phyloP scores from a whole-genome alignment of 768 basidiomycete species.

The Mycena olivaceomarginata region DNA sequence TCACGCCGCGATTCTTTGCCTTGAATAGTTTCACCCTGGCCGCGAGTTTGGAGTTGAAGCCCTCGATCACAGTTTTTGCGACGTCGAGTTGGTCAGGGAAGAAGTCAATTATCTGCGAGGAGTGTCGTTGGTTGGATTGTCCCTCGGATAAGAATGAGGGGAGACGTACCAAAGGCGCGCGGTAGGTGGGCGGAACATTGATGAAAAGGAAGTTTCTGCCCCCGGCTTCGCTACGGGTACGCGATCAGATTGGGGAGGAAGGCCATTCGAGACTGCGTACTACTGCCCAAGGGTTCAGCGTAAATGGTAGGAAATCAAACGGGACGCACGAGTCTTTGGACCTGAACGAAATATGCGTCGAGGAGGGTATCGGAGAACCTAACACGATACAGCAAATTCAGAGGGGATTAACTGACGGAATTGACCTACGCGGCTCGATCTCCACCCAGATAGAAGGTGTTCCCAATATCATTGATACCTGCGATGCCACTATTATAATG shows the following conservation, averaged over 20 bases:
- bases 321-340: conserved; percentile 67
- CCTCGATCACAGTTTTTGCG: conserved; percentile 68
- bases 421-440: conserved; percentile 67
- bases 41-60: conserved; percentile 71
- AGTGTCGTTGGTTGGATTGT: neutral
- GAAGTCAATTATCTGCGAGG: conserved; percentile 70
- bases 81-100: conserved; percentile 58
- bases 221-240: conserved; percentile 64
- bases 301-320: too few species aligned
- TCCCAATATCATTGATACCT: conserved; percentile 81
- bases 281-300: conserved; percentile 48
- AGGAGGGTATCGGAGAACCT: conserved; percentile 71
- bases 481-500: neutral
- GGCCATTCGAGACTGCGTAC: conserved; percentile 42
- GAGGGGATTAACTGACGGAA: neutral
- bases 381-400: neutral
- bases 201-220: conserved; percentile 74
- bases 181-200: conserved; percentile 63
- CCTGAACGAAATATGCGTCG: conserved; percentile 68
- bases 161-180: conserved; percentile 63
- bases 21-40: conserved; percentile 64
- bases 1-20: conserved; percentile 66
- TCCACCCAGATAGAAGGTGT: conserved; percentile 68
- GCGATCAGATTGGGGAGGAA: neutral
- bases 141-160: too few species aligned